Evolutionary conservation across 176 grass and related monocot species (phyloP).

Genomic region (Urochloa ruziziensis): DNA sequence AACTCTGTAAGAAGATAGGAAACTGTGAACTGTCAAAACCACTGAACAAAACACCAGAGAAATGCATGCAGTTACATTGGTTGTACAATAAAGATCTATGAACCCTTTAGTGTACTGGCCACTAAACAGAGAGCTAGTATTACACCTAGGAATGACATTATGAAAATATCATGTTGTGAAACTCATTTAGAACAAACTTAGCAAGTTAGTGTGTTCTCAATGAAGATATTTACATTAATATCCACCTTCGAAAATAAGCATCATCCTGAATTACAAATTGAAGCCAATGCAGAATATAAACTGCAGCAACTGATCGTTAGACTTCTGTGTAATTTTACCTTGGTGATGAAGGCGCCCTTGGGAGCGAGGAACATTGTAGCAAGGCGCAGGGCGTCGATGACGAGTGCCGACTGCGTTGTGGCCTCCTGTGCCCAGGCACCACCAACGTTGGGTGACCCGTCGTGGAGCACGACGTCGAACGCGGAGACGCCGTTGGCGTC

Average conservation of each 20-base stretch:
- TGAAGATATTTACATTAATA: neutral
- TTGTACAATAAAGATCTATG: neutral
- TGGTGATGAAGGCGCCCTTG: conserved; percentile 83
- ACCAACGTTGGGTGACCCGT: conserved; percentile 91
- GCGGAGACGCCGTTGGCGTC: conserved; percentile 58
- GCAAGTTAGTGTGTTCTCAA: neutral
- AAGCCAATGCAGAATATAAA: neutral
- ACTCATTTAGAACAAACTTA: neutral
- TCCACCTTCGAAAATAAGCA: neutral
- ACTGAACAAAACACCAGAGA: neutral
- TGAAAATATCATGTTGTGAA: too few relatives aligned
- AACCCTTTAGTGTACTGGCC: neutral
- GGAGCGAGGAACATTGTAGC: conserved; percentile 83
- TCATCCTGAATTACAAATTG: neutral
- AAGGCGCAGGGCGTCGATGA: conserved; percentile 74
- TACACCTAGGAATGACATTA: neutral
- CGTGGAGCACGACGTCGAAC: conserved; percentile 89
- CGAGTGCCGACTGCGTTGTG: conserved; percentile 70
- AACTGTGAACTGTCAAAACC: neutral
- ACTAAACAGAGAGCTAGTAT: neutral
- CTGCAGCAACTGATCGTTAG: neutral
- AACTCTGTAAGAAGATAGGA: neutral
- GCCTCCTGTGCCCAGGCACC: conserved; percentile 93
- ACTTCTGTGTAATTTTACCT: conserved; percentile 34
- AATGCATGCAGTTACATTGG: neutral